Percentiles rank a stretch among this genome's conserved stretches.
Evolutionary conservation across 2,329 filamentous ascomycete species (phyloP).

Genomic region (Elsinoe necatrix): DNA sequence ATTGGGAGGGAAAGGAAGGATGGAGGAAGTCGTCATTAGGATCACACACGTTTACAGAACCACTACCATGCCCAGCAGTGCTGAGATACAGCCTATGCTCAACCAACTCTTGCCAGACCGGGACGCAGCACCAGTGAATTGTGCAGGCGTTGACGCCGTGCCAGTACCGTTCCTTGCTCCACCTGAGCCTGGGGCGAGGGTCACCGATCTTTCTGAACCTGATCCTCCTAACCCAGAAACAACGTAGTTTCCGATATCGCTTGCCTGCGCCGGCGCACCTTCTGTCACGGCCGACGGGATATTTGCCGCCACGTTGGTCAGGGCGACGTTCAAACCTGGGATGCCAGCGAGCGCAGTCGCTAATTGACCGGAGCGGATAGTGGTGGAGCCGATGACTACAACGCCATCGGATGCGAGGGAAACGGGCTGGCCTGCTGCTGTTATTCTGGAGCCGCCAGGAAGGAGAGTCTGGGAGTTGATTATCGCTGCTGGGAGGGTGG

Average conservation of each 20-base stretch:
- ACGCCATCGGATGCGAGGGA: neutral
- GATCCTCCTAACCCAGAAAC: neutral
- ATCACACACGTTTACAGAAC: neutral
- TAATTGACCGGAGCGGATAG: neutral
- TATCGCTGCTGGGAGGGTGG: neutral
- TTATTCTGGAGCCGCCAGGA: neutral
- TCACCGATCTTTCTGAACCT: neutral
- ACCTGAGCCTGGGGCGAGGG: neutral
- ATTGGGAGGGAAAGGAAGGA: neutral
- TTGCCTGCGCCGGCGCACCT: neutral
- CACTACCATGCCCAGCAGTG: neutral
- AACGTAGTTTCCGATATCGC: conserved; percentile 1
- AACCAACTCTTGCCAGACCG: neutral
- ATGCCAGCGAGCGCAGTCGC: neutral
- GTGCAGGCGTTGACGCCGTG: neutral
- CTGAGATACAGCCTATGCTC: neutral
- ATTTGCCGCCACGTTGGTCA: neutral
- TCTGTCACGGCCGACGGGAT: neutral
- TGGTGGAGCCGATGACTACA: neutral
- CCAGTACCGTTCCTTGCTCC: neutral
- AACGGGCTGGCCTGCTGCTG: neutral
- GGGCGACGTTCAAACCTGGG: neutral
- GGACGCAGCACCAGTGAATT: neutral
- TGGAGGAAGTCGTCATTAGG: neutral
- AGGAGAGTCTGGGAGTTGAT: conserved; percentile 2